phyloP scores from a whole-genome alignment of 352 stramenopile genomes.

The Phytophthora tubulina region DNA sequence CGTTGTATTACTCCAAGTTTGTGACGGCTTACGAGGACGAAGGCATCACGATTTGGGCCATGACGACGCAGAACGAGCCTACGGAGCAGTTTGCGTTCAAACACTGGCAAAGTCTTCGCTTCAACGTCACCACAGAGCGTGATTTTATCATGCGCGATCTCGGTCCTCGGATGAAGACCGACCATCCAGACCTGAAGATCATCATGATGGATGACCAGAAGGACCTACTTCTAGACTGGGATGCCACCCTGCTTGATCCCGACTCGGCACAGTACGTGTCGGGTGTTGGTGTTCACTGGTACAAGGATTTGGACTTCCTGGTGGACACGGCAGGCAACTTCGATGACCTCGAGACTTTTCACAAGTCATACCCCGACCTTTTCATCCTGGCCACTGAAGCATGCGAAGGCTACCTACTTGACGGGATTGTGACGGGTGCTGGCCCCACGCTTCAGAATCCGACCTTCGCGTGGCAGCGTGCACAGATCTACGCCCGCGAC shows the following conservation, averaged over 20 bases:
- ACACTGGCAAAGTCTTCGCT: slow-evolving; percentile 62
- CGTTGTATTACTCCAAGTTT: slow-evolving; percentile 87
- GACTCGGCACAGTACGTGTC: slow-evolving; percentile 79
- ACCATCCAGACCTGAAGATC: slow-evolving; percentile 79
- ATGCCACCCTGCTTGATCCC: slow-evolving; percentile 53
- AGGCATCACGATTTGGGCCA: slow-evolving; percentile 68
- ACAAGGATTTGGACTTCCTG: slow-evolving; percentile 74
- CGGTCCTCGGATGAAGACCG: slow-evolving; percentile 59
- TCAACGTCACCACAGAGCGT: slow-evolving; percentile 43
- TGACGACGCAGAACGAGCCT: slow-evolving; percentile 87
- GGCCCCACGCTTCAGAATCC: slow-evolving; percentile 57
- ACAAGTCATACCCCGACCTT: slow-evolving; percentile 66
- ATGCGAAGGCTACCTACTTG: slow-evolving; percentile 73
- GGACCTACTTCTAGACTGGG: slow-evolving; percentile 50
- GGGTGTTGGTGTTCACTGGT: slow-evolving; percentile 91
- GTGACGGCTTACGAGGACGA: slow-evolving; percentile 70
- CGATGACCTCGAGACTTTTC: slow-evolving; percentile 57
- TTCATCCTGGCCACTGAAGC: slow-evolving; percentile 89
- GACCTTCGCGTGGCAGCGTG: slow-evolving; percentile 67
- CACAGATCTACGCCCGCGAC: slow-evolving; percentile 84
- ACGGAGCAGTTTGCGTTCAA: slow-evolving; percentile 48
- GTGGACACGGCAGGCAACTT: slow-evolving; percentile 58
- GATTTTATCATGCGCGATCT: slow-evolving; percentile 79
- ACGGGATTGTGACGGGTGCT: slow-evolving; percentile 56
- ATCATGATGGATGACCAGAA: slow-evolving; percentile 88